These are phyloP conservation scores for Tausonia pullulans DNA, from an alignment of 1,284 basidiomycete genomes.

Conservation along the genomic window DNA sequence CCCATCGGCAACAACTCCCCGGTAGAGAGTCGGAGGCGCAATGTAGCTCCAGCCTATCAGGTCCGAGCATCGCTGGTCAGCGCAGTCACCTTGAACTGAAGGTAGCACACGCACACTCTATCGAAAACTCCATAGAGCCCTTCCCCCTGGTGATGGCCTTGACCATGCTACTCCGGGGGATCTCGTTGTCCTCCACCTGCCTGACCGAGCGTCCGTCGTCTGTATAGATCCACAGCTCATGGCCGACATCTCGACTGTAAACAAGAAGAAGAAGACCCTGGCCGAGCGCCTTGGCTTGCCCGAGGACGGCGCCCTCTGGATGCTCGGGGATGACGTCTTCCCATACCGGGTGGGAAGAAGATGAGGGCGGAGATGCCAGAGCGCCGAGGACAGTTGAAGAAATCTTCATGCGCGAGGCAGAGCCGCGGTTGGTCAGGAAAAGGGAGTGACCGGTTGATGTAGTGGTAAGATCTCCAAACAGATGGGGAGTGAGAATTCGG, in stretches of 20 bases:
- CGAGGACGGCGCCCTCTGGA: slow-evolving; percentile 3
- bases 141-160: neutral
- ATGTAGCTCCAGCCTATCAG: slow-evolving; percentile 9
- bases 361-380: neutral
- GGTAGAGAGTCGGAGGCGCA: slow-evolving; percentile 12
- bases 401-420: neutral
- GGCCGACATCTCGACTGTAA: slow-evolving; percentile 6
- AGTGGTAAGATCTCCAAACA: slow-evolving; percentile 4
- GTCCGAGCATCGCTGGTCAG: neutral
- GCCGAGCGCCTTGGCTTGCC: neutral
- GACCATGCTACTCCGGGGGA: slow-evolving; percentile 1
- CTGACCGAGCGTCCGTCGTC: slow-evolving; percentile 6
- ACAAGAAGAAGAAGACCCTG: slow-evolving; percentile 10
- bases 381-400: neutral
- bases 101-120: slow-evolving; percentile 6
- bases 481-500: neutral
- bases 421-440: slow-evolving; percentile 1
- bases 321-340: slow-evolving; percentile 4
- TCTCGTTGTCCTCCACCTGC: slow-evolving; percentile 1
- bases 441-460: neutral
- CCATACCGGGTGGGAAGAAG: neutral
- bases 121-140: slow-evolving; percentile 2
- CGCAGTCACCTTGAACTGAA: neutral
- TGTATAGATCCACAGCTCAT: slow-evolving; percentile 13
- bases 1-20: slow-evolving; percentile 10